Base-by-base conservation (phyloP, 225 moss, liverwort and hornwort species). In the Physcomitrellopsis africana region DNA sequence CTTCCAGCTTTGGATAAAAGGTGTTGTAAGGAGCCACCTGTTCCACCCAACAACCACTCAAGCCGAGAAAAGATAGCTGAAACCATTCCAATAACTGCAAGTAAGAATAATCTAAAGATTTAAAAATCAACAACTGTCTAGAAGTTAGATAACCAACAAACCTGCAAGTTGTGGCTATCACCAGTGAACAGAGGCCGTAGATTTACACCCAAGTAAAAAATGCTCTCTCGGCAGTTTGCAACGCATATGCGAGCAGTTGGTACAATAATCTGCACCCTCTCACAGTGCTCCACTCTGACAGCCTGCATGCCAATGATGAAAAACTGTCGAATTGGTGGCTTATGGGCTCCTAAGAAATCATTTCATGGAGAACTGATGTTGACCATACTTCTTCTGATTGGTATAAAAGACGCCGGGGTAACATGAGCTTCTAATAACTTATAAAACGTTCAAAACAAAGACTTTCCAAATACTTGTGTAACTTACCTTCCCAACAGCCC, bases 21-120 rank as follows among this genome's bases (percentile, higher is more conserved):
- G 90, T 90, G 60, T 92, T 92, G 66, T 92, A 92, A 3, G 92
- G 92, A 70, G 90, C 92, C 68, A 92, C 88, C 92, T 92, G 86
- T 72, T 24, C 0, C 32, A 37, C 32, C 32, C 42, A 10, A 42
- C 51, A 48, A 73, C 9, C 59, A 15, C 49, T 26, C 27, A 26
- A 51, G 45, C 24, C 10, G 43, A 8, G 2, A 7, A 65, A 16
- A 60, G 55, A 14, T 55, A 15, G 43, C 26, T 49, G 41, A 22
- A 7, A 7, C 16, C 62, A 77, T 44, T 69, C 43, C 18, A 77
- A 42, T 37, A 17, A 42, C 18, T 16, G 19, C 45, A 8, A 26
- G 32, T 37, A 5, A 54, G n/a, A 12, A 19, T 37, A 20, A 15
- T 44, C 57, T 8, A 1, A 26, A 26, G 24, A 2, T 17, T 18